phyloP scores from a whole-genome alignment of 148 eudicot genomes.

The Oxyria digyna region DNA sequence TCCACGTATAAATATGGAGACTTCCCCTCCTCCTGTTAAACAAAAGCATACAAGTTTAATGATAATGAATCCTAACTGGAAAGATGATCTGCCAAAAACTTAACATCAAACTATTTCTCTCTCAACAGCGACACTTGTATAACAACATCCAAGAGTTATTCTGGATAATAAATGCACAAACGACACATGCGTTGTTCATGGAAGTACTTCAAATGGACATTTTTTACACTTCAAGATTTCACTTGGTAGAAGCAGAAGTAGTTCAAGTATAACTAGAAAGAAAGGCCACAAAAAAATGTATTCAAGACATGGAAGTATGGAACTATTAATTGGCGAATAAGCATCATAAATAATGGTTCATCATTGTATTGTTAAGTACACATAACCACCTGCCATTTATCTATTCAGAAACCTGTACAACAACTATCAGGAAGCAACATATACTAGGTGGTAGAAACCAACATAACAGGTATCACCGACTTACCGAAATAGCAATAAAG shows the following conservation, averaged over 20 bases:
- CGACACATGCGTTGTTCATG: not conserved
- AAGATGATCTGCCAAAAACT: not conserved
- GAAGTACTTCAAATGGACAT: not conserved
- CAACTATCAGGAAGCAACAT: not conserved
- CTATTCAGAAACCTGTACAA: not conserved
- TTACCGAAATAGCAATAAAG: not conserved
- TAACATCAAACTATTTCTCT: not conserved
- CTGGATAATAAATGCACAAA: not conserved
- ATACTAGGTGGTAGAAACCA: not conserved
- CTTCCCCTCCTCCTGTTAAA: constrained; percentile 78
- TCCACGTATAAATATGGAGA: constrained; percentile 84
- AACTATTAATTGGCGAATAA: not conserved
- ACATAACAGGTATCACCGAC: not conserved
- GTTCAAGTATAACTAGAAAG: not conserved
- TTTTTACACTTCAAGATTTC: not conserved
- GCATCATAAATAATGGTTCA: not conserved
- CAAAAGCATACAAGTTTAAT: constrained; percentile 8
- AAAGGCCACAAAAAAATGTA: not conserved
- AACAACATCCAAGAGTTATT: not conserved
- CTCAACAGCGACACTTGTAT: not conserved
- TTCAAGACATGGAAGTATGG: not conserved
- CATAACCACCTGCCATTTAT: not conserved
- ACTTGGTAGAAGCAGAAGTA: not conserved
- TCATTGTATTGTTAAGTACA: not conserved
- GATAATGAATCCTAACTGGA: not conserved